A percentile compares a stretch with the other conserved stretches of the same genome.
These are phyloP conservation scores for Toxoplasma gondii DNA, from an alignment of 169 alveolate genomes.

Conservation along the genomic window DNA sequence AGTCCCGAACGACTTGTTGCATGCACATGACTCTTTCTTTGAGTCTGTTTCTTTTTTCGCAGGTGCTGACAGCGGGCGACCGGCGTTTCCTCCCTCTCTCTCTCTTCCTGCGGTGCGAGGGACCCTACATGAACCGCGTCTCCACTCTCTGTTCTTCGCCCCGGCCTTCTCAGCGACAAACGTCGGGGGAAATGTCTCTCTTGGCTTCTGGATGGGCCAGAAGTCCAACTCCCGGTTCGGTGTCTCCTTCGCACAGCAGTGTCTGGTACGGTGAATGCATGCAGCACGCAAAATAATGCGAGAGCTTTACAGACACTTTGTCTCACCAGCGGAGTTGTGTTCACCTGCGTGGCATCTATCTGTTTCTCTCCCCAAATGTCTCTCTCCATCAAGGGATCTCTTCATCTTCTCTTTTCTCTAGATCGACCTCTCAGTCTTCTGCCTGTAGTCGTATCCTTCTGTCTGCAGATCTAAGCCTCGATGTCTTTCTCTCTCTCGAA, in stretches of 20 bases:
- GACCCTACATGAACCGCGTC: not conserved
- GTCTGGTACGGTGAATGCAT: not conserved
- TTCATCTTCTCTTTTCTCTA: no score
- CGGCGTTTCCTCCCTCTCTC: constrained; percentile 26
- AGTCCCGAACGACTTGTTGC: no score
- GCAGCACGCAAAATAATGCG: not conserved
- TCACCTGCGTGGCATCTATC: no score
- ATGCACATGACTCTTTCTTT: no score
- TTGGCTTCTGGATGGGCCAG: not conserved
- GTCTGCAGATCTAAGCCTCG: no score
- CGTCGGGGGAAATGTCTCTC: not conserved
- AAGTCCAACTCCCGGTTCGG: not conserved
- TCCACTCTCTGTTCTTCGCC: not conserved
- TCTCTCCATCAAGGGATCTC: no score
- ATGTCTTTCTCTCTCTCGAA: no score
- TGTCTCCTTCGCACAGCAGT: not conserved
- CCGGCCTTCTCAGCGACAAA: not conserved
- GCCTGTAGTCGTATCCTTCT: no score
- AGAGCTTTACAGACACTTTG: not conserved
- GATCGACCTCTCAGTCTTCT: no score
- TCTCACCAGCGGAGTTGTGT: no score
- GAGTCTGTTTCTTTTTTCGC: not conserved
- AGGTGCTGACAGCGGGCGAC: not conserved
- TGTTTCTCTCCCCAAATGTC: no score
- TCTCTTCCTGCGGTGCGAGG: constrained; percentile 25